Evolutionary conservation across 306 rosid genomes (phyloP).

Genomic region (Trichosanthes cucumerina): DNA sequence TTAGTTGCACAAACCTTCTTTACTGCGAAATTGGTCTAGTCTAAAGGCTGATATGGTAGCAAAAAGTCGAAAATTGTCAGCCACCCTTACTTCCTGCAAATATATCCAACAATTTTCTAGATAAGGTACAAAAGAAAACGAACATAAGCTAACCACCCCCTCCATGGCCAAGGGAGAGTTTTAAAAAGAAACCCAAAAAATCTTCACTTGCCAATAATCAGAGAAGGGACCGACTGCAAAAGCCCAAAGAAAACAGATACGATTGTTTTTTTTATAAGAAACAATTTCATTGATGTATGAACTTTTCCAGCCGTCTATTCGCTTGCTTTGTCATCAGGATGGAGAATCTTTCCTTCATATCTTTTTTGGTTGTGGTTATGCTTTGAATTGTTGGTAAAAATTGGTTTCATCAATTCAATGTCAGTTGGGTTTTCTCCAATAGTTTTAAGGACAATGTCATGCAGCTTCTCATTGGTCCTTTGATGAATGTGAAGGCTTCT

Average conservation of each 20-base stretch:
- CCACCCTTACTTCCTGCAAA: slow-evolving; percentile 69
- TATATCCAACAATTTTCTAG: not conserved
- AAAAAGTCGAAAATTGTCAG: slow-evolving; percentile 68
- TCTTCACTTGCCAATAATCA: not conserved
- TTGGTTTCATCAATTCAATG: too few relatives aligned
- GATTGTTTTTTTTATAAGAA: too few relatives aligned
- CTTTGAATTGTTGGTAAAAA: too few relatives aligned
- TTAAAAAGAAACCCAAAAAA: not conserved
- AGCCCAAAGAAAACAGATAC: not conserved
- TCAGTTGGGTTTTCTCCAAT: too few relatives aligned
- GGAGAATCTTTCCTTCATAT: too few relatives aligned
- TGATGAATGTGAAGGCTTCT: too few relatives aligned
- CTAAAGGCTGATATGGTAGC: slow-evolving; percentile 60
- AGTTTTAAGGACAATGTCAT: too few relatives aligned
- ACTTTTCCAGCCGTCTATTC: too few relatives aligned
- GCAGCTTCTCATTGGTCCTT: too few relatives aligned
- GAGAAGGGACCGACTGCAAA: not conserved
- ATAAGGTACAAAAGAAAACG: not conserved
- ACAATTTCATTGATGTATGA: too few relatives aligned
- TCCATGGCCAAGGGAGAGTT: not conserved
- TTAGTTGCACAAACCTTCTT: slow-evolving; percentile 42
- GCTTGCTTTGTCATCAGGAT: too few relatives aligned
- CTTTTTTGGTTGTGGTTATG: too few relatives aligned
- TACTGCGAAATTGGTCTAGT: slow-evolving; percentile 27
- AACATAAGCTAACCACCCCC: not conserved